Evolutionary conservation across 192 early-diverging fungal genomes (phyloP).

Genomic region (Backusella sp.): DNA sequence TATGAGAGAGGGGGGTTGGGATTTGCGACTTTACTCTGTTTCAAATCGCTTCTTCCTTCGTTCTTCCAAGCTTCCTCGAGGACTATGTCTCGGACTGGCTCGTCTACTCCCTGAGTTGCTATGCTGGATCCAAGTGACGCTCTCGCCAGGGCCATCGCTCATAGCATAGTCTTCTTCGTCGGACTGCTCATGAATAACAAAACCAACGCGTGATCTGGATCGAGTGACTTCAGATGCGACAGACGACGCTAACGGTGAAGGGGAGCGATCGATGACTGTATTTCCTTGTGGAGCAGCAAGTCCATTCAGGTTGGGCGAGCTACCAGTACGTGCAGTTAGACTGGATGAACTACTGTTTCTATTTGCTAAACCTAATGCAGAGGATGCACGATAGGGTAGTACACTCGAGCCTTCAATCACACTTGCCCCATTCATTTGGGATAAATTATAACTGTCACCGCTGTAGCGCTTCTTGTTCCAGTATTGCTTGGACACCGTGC

Average conservation of each 20-base stretch:
- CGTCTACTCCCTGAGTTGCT: not conserved
- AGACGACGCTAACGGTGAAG: not conserved
- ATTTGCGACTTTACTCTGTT: not conserved
- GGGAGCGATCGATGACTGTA: not conserved
- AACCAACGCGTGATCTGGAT: constrained; percentile 28
- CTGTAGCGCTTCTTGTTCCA: constrained; percentile 42
- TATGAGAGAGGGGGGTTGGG: not conserved
- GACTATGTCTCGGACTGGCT: constrained; percentile 19
- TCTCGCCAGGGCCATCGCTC: not conserved
- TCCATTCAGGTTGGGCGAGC: constrained; percentile 20
- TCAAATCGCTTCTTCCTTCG: constrained; percentile 12
- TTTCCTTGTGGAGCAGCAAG: not conserved
- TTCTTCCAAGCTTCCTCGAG: constrained; percentile 24
- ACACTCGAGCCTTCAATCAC: constrained; percentile 15
- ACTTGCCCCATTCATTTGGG: not conserved
- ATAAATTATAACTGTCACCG: constrained; percentile 30
- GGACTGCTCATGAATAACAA: constrained; percentile 29
- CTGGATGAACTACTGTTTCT: constrained; percentile 26
- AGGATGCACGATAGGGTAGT: constrained; percentile 20
- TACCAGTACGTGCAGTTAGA: constrained; percentile 21
- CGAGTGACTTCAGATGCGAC: not conserved
- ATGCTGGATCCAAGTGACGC: not conserved
- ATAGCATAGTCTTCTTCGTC: constrained; percentile 32
- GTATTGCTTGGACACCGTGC: constrained; percentile 15
- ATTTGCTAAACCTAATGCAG: constrained; percentile 22